These are phyloP conservation scores for Juglanconis juglandina DNA, from an alignment of 2,329 filamentous ascomycete genomes.

Conservation along the genomic window DNA sequence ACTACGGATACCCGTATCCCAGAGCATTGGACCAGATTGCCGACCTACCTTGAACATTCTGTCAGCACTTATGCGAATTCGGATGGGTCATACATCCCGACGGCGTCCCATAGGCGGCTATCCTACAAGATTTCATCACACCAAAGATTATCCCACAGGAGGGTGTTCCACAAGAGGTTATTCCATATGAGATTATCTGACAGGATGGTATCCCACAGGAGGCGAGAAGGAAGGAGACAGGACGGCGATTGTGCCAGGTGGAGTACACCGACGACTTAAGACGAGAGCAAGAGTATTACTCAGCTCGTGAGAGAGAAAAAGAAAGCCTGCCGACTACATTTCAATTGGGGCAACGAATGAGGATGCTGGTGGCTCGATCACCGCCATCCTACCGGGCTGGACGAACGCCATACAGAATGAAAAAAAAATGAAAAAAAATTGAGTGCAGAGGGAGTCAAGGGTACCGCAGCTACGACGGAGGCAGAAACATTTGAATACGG, in stretches of 20 bases:
- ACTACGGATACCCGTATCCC: neutral
- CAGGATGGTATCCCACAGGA: neutral
- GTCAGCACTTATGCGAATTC: neutral
- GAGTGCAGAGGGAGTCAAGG: neutral
- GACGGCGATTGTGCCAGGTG: too few species aligned
- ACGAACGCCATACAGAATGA: neutral
- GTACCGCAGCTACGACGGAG: neutral
- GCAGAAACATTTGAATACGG: neutral
- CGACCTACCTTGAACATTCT: neutral
- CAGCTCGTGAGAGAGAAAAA: neutral
- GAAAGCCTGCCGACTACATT: too few species aligned
- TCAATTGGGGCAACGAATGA: neutral
- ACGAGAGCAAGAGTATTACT: neutral
- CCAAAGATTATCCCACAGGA: too few species aligned
- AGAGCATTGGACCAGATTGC: neutral
- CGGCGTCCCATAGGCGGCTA: too few species aligned
- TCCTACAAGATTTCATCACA: too few species aligned
- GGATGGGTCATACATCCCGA: neutral
- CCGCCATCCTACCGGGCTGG: neutral
- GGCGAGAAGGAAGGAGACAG: neutral
- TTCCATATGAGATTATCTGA: too few species aligned
- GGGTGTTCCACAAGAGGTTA: too few species aligned
- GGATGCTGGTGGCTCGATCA: neutral
- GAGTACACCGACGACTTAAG: too few species aligned
- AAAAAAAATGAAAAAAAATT: neutral